phyloP scores from a whole-genome alignment of 2,329 filamentous ascomycete species.

The Aspergillus uvarum region DNA sequence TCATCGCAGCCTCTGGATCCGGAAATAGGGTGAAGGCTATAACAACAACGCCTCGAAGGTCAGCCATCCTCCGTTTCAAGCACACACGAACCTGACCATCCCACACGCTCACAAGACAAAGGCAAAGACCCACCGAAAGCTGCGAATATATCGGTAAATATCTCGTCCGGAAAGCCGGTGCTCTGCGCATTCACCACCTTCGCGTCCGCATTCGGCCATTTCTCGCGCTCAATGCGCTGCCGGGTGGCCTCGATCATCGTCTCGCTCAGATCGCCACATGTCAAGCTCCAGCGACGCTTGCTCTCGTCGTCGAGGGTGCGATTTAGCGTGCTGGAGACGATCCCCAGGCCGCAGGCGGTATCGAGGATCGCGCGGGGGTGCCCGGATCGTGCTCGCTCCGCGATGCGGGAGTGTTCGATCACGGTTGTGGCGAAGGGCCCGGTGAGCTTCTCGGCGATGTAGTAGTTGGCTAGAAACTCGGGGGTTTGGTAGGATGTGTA shows the following conservation, averaged over 20 bases:
- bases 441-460: slow-evolving; percentile 32
- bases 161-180: slow-evolving; percentile 39
- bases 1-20: slow-evolving; percentile 39
- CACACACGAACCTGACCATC: background rate
- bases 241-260: slow-evolving; percentile 45
- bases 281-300: slow-evolving; percentile 47
- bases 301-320: slow-evolving; percentile 39
- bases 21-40: slow-evolving; percentile 48
- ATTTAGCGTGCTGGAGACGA: slow-evolving; percentile 50
- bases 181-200: slow-evolving; percentile 51
- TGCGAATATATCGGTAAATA: slow-evolving; percentile 49
- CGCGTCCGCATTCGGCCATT: slow-evolving; percentile 50
- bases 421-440: slow-evolving; percentile 31
- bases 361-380: slow-evolving; percentile 47
- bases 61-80: background rate
- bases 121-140: slow-evolving; percentile 42
- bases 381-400: slow-evolving; percentile 14
- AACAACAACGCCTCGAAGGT: background rate
- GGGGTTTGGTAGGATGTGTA: background rate
- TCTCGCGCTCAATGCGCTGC: slow-evolving; percentile 41
- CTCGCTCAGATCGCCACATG: slow-evolving; percentile 52
- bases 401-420: slow-evolving; percentile 30
- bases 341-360: slow-evolving; percentile 55
- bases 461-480: slow-evolving; percentile 28
- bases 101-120: background rate